Conservation (phyloP, 768 basidiomycete genomes). For the Tremella yokohamensis region DNA sequence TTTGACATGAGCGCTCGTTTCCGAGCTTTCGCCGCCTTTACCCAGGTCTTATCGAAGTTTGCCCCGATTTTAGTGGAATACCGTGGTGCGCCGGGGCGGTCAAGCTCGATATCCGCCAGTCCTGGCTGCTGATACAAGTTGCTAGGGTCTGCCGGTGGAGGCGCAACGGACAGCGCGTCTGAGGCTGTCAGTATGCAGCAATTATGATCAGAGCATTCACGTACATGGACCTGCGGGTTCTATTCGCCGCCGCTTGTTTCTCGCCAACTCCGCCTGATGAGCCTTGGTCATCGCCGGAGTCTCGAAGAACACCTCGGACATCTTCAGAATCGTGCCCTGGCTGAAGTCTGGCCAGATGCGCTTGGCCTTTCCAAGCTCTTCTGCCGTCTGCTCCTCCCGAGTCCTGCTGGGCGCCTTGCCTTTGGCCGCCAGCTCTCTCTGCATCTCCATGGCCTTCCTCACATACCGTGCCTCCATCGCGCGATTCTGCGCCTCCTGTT, state of each 20-base stretch:
- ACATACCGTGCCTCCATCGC: slow-evolving; percentile 28
- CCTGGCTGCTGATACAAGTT: slow-evolving; percentile 16
- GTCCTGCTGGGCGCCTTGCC: not conserved
- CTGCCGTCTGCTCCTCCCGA: slow-evolving; percentile 6
- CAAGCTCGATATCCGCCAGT: slow-evolving; percentile 11
- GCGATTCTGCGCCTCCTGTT: slow-evolving; percentile 22
- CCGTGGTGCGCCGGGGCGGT: slow-evolving; percentile 8
- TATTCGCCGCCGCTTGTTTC: slow-evolving; percentile 30
- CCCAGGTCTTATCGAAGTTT: slow-evolving; percentile 35
- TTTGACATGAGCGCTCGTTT: slow-evolving; percentile 23
- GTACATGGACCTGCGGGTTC: slow-evolving; percentile 24
- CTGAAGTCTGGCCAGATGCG: slow-evolving; percentile 41
- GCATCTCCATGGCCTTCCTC: slow-evolving; percentile 16
- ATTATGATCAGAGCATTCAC: slow-evolving; percentile 2
- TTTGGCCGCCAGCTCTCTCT: slow-evolving; percentile 13
- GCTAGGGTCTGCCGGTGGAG: slow-evolving; percentile 9
- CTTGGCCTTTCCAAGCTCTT: slow-evolving; percentile 17
- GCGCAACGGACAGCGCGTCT: slow-evolving; percentile 24
- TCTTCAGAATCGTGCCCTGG: slow-evolving; percentile 30
- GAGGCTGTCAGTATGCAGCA: not conserved
- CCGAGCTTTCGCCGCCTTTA: slow-evolving; percentile 22
- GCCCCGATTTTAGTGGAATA: slow-evolving; percentile 32
- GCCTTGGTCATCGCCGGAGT: slow-evolving; percentile 26
- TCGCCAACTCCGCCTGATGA: slow-evolving; percentile 7
- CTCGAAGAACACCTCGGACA: slow-evolving; percentile 44